phyloP scores from a whole-genome alignment of 129 eudicot genomes.

The sunflower (Helianthus annuus) region DNA sequence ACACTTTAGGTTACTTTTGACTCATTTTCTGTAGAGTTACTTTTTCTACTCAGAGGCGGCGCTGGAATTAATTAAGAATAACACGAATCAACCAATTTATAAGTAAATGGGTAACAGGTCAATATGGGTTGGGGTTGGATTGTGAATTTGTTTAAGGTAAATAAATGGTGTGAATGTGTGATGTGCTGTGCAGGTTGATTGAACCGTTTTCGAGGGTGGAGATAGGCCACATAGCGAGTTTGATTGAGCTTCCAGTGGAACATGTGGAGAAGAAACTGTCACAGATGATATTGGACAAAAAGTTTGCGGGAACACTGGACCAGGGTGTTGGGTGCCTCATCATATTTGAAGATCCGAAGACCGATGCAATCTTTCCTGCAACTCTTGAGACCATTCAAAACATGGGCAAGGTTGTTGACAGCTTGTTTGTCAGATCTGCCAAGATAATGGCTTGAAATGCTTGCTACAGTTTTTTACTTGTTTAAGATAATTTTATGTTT shows the following conservation, averaged over 20 bases:
- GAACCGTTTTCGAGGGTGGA: constrained; percentile 87
- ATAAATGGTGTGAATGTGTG: background rate
- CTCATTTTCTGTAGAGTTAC: background rate
- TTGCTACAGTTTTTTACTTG: constrained; percentile 12
- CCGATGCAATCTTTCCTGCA: constrained; percentile 69
- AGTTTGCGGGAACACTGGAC: constrained; percentile 80
- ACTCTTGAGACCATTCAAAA: constrained; percentile 71
- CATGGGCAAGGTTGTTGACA: constrained; percentile 72
- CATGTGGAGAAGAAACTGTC: constrained; percentile 84
- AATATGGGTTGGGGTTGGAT: background rate
- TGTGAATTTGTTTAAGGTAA: background rate
- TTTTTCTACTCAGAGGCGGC: background rate
- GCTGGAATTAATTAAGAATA: too few species aligned
- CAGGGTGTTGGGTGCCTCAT: constrained; percentile 83
- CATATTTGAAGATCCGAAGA: constrained; percentile 73
- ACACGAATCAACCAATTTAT: too few species aligned
- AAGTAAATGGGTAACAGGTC: too few species aligned
- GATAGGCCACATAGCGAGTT: constrained; percentile 66
- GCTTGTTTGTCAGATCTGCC: constrained; percentile 64
- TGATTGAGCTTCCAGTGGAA: constrained; percentile 69
- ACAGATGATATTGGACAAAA: constrained; percentile 82
- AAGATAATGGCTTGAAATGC: constrained; percentile 60
- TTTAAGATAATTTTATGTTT: constrained; percentile 9
- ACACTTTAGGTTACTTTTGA: background rate
- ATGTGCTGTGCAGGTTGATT: constrained; percentile 59